Evolutionary conservation across 2,329 filamentous ascomycete genomes (phyloP), one percentile per base, ranked within the genome.

Genomic region (Myriosclerotinia duriaeana): DNA sequence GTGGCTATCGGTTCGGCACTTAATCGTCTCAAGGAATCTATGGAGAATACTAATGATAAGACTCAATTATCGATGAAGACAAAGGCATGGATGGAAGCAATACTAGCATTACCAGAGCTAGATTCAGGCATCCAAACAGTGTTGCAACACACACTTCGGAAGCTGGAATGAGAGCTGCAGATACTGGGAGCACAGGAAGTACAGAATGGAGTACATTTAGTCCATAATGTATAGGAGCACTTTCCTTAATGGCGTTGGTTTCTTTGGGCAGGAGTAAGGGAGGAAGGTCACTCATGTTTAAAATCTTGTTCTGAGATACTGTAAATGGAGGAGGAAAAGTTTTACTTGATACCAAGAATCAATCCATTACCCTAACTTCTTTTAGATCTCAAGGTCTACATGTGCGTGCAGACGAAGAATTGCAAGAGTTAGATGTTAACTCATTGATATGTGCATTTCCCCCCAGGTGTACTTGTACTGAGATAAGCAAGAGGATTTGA

Each of bases 1-100:
- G 81, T 83, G 53, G 89, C 87, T 58, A 79, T 97, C 68, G 85
- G 87, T 60, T 82, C 85, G 67, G 84, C 87, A 9, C 80, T 97
- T 63, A 80, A 82, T 1, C 80, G 83, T 55, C 77, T 97, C 69
- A 88, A 84, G 73, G 80, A 81, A 65, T 78, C 81, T 30, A 76
- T 80, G 48, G 73, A 79, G 70, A 77, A 79, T 40, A 77, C 74
- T 15, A 79, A 79, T 26, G 80, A 87, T 71, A 81, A 78, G 73
- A 69, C 73, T 14, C 77, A 72, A 56, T 74, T 89, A 60, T 77
- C 78, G 20, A 78, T 76, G 67, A 87, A 84, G 77, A 82, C 82
- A 2, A 75, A 75, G 15, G 76, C 74, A 2, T 89, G 87, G 86
- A 79, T 88, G 66, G 80, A 85, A 61, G 76, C 75, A n/a, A 78